Evolutionary conservation across 1,284 basidiomycete species (phyloP).

Genomic region (Wallemia hederae): DNA sequence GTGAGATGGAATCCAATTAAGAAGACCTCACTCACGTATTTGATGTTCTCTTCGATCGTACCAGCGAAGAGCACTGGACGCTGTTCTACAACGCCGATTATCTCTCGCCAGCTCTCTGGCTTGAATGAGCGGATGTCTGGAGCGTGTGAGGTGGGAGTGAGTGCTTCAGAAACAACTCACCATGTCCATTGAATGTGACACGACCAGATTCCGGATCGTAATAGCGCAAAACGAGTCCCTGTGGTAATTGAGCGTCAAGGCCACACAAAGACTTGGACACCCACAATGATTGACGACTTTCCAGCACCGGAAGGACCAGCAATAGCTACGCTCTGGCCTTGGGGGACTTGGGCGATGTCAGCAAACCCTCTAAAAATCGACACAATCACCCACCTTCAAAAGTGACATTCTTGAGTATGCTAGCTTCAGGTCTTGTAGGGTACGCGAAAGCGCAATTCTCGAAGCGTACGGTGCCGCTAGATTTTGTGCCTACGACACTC

Average conservation of each 20-base stretch:
- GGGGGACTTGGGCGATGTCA: slow-evolving; percentile 6
- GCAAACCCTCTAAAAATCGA: slow-evolving; percentile 45
- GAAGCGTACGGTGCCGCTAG: slow-evolving; percentile 40
- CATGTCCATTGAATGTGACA: slow-evolving; percentile 58
- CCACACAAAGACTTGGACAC: neutral
- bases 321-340: neutral
- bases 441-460: slow-evolving; percentile 60
- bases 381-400: slow-evolving; percentile 54
- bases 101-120: slow-evolving; percentile 49
- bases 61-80: slow-evolving; percentile 54
- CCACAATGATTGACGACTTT: slow-evolving; percentile 2
- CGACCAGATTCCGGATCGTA: slow-evolving; percentile 66
- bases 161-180: slow-evolving; percentile 17
- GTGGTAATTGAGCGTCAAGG: slow-evolving; percentile 31
- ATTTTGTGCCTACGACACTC: slow-evolving; percentile 15
- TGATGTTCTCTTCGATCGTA: slow-evolving; percentile 75
- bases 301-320: neutral
- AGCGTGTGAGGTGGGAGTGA: slow-evolving; percentile 1
- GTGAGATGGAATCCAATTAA: neutral
- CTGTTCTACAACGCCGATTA: slow-evolving; percentile 67
- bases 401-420: slow-evolving; percentile 46
- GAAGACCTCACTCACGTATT: slow-evolving; percentile 21
- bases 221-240: slow-evolving; percentile 61
- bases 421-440: slow-evolving; percentile 45
- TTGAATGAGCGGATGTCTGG: slow-evolving; percentile 56